Evolutionary conservation across 441 rosid genomes (phyloP), one percentile per base, ranked within the genome.

Genomic region (Omphalea diandra): DNA sequence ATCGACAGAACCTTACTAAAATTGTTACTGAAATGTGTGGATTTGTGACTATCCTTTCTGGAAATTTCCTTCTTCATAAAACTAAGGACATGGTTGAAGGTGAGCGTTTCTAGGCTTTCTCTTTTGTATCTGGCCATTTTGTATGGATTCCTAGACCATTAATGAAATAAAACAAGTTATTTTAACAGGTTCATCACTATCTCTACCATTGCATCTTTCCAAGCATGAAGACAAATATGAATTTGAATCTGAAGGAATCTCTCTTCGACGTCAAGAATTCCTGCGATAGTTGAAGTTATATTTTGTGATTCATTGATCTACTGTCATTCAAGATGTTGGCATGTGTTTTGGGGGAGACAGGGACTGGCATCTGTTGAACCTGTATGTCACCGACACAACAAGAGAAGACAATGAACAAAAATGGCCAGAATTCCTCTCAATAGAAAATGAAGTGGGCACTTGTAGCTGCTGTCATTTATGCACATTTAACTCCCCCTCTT

Each of bases 41-140:
- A 54, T 93, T 93, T 56, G 83, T 93, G 29, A 90, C 97, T 3
- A 93, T 93, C 58, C 84, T 93, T 27, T 80, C 94, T 0, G 98
- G 98, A 54, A 90, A 94, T 12, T 90, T 93, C 70, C 89, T 93
- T 61, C 97, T 90, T 53, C 98, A 93, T 77, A 89, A 87, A 83
- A 90, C 96, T 0, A 90, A 89, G 78, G 97, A 93, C 65, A 85
- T 87, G 88, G 86, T 70, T 47, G 93, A 86, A 63, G 88, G 93
- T 87, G 35, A 35, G 87, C 27, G 73, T 63, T n/a, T 74, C 44
- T 38, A 10, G 64, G 20, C 27, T 18, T 46, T 68, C 50, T 59
- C 36, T 67, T 18, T 20, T 9, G 17, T 65, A 27, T 22, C 67
- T 41, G 46, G 29, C 68, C 66, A n/a, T 55, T 53, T 56, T 62